These are phyloP conservation scores for Lyophyllum decastes DNA, from an alignment of 768 basidiomycete genomes.

Conservation along the genomic window DNA sequence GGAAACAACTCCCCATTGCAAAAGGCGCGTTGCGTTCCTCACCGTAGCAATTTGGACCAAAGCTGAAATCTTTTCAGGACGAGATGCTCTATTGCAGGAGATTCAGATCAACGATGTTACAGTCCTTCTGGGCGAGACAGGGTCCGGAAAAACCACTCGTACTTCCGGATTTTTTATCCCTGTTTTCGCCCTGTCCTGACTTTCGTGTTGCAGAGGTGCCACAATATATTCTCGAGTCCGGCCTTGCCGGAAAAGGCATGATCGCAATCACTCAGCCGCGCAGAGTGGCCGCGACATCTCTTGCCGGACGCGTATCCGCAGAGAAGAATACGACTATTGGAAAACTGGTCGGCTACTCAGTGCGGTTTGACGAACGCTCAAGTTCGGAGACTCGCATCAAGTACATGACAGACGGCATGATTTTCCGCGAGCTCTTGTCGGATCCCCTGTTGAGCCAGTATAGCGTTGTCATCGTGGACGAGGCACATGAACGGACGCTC, in stretches of 20 bases:
- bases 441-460: slow-evolving; percentile 80
- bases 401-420: slow-evolving; percentile 98
- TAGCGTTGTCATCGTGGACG: slow-evolving; percentile 89
- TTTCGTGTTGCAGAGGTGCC: slow-evolving; percentile 74
- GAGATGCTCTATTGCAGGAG: slow-evolving; percentile 71
- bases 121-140: slow-evolving; percentile 93
- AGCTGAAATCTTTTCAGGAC: slow-evolving; percentile 45
- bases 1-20: slow-evolving; percentile 76
- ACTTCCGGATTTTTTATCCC: slow-evolving; percentile 1
- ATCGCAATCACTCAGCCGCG: slow-evolving; percentile 96
- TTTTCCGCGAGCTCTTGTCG: slow-evolving; percentile 86
- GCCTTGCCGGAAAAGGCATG: slow-evolving; percentile 66
- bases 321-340: slow-evolving; percentile 81
- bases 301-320: slow-evolving; percentile 87
- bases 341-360: slow-evolving; percentile 85
- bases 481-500: slow-evolving; percentile 95
- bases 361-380: slow-evolving; percentile 89
- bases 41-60: background rate
- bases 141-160: slow-evolving; percentile 98
- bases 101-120: slow-evolving; percentile 80
- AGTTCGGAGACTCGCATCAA: slow-evolving; percentile 82
- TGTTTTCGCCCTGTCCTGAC: background rate
- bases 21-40: slow-evolving; percentile 49
- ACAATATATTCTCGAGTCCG: slow-evolving; percentile 89
- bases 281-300: slow-evolving; percentile 90